Conservation (phyloP, 1,284 basidiomycete species). For the Mycena citricolor region DNA sequence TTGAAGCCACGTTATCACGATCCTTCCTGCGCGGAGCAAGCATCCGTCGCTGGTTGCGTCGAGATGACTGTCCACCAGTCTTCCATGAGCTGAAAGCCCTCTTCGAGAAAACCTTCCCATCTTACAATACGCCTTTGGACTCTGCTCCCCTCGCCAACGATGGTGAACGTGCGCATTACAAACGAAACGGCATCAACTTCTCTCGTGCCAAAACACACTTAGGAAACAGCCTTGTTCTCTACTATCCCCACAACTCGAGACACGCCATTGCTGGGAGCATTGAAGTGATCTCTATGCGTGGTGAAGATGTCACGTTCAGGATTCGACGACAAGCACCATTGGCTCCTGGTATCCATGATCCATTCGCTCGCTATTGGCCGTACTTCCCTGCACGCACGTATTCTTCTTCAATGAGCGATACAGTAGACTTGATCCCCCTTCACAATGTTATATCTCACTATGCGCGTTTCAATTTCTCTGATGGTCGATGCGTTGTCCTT, state of each 20-base stretch:
- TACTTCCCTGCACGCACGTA: conserved; percentile 19
- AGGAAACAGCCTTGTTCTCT: conserved; percentile 20
- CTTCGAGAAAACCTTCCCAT: conserved; percentile 12
- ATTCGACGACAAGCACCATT: conserved; percentile 16
- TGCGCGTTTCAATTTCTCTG: conserved; percentile 17
- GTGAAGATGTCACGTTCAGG: conserved; percentile 6
- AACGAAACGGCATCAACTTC: conserved; percentile 11
- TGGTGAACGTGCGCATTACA: conserved; percentile 16
- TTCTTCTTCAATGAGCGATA: conserved; percentile 14
- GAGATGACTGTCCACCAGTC: conserved; percentile 15
- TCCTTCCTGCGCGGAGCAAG: conserved; percentile 15
- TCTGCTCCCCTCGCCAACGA: conserved; percentile 2
- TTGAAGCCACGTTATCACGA: conserved; percentile 14
- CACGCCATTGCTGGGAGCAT: conserved; percentile 17
- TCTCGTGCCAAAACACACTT: conserved; percentile 17
- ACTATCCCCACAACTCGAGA: conserved; percentile 12
- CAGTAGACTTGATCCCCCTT: conserved; percentile 6
- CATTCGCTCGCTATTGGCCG: conserved; percentile 15
- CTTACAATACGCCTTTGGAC: conserved; percentile 4
- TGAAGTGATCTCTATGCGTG: conserved; percentile 5
- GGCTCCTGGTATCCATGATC: conserved; percentile 6
- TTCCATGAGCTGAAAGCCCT: conserved; percentile 19
- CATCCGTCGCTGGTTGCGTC: conserved; percentile 14
- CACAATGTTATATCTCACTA: conserved; percentile 13
- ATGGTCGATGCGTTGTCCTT: conserved; percentile 15